Evolutionary conservation across 2,329 filamentous ascomycete species (phyloP).

Genomic region (Gaeumannomyces sp.): DNA sequence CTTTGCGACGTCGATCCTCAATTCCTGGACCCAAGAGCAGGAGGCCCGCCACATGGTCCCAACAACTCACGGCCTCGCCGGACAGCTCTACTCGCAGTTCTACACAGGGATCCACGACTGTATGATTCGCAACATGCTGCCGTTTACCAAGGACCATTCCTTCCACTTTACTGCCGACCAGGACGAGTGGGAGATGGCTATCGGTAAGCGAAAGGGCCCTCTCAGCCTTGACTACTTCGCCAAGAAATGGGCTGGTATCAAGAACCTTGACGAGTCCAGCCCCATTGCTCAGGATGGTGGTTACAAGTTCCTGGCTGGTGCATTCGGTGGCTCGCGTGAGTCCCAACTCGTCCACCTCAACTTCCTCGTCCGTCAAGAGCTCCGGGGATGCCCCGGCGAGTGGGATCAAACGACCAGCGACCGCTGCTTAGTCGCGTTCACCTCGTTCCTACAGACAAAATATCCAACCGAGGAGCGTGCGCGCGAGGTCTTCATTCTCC

Average conservation of each 20-base stretch:
- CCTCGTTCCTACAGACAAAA: neutral
- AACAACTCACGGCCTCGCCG: neutral
- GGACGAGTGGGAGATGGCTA: conserved; percentile 4
- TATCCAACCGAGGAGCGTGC: neutral
- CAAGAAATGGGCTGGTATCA: conserved; percentile 4
- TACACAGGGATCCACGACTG: conserved; percentile 6
- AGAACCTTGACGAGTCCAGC: neutral
- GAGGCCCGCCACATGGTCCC: neutral
- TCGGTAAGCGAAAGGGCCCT: conserved; percentile 6
- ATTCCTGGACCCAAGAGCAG: neutral
- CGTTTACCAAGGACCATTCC: neutral
- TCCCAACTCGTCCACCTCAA: conserved; percentile 4
- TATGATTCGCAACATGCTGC: neutral
- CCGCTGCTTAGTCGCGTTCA: neutral
- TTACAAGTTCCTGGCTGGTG: conserved; percentile 6
- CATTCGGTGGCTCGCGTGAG: conserved; percentile 1
- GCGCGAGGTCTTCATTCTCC: conserved; percentile 6
- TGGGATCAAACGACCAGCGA: conserved; percentile 2
- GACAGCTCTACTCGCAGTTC: neutral
- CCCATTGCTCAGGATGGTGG: neutral
- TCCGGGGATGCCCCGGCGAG: conserved; percentile 4
- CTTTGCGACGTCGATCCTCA: neutral
- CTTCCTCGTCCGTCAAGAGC: conserved; percentile 9
- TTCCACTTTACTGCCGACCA: neutral
- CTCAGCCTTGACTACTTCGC: conserved; percentile 3